These are phyloP conservation scores for Herpetomonas tarakana DNA, from an alignment of 208 protist species.

Conservation along the genomic window DNA sequence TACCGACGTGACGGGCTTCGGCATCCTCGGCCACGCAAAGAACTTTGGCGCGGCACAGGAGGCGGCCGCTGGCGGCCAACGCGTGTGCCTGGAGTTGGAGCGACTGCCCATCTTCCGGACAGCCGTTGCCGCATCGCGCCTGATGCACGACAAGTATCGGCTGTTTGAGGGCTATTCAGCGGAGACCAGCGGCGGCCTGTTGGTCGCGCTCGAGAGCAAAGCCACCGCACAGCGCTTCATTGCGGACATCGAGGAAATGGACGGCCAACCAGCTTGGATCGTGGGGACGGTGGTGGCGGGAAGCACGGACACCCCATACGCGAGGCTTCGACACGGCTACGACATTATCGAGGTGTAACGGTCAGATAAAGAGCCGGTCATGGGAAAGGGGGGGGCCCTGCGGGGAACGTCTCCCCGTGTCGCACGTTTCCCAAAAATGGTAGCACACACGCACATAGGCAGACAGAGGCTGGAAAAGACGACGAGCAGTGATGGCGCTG, in stretches of 20 bases:
- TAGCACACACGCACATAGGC: no score
- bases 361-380: no score
- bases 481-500: no score
- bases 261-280: slow-evolving; percentile 83
- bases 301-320: slow-evolving; percentile 28
- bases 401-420: no score
- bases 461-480: not conserved
- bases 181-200: slow-evolving; percentile 95
- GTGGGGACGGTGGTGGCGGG: slow-evolving; percentile 66
- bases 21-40: slow-evolving; percentile 92
- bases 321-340: slow-evolving; percentile 43
- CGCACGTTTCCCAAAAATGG: no score
- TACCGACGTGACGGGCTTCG: slow-evolving; percentile 98
- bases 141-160: slow-evolving; percentile 85
- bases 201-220: slow-evolving; percentile 72
- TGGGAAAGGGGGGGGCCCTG: no score
- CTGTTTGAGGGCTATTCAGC: slow-evolving; percentile 89
- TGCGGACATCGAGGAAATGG: slow-evolving; percentile 59
- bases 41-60: slow-evolving; percentile 92
- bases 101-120: slow-evolving; percentile 84
- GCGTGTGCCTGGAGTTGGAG: slow-evolving; percentile 76
- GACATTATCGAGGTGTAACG: slow-evolving; percentile 67
- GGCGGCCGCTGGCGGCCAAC: slow-evolving; percentile 7
- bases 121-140: slow-evolving; percentile 70
- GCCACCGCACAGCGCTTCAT: slow-evolving; percentile 67